phyloP scores from a whole-genome alignment of 176 grass and related monocot genomes.

The Juncus inflexus region DNA sequence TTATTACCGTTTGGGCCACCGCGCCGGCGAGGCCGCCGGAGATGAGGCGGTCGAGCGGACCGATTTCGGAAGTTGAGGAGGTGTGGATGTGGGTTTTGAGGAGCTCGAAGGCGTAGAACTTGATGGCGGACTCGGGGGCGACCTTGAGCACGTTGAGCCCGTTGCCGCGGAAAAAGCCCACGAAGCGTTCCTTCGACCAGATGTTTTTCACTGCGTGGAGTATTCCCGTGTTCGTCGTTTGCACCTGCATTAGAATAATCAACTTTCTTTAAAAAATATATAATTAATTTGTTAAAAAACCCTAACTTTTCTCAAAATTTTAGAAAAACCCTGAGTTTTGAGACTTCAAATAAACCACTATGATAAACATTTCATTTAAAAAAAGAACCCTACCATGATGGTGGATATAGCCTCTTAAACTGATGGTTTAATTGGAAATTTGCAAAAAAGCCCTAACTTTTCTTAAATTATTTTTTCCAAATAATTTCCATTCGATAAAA shows the following conservation, averaged over 20 bases:
- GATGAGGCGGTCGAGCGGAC: conserved; percentile 61
- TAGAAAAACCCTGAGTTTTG: too few species aligned
- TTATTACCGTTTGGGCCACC: conserved; percentile 45
- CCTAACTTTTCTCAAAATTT: too few species aligned
- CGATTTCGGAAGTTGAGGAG: conserved; percentile 55
- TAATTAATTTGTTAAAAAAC: too few species aligned
- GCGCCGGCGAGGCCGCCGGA: conserved; percentile 83
- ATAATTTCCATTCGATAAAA: too few species aligned
- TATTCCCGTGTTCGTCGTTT: conserved; percentile 41
- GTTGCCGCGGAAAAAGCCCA: conserved; percentile 77
- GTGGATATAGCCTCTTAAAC: too few species aligned
- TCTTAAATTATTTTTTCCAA: too few species aligned
- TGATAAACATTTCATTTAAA: too few species aligned
- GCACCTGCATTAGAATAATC: conserved; percentile 49
- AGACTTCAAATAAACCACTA: too few species aligned
- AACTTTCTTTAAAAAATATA: too few species aligned
- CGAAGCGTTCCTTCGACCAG: conserved; percentile 61
- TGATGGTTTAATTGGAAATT: too few species aligned
- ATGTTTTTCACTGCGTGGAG: conserved; percentile 45
- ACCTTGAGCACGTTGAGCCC: conserved; percentile 89
- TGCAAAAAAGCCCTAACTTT: too few species aligned
- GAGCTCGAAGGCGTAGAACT: conserved; percentile 76
- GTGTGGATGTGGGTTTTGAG: conserved; percentile 70
- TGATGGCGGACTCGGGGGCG: conserved; percentile 82
- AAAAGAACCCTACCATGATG: too few species aligned